Conservation (phyloP, 805 yeast species). For the Metschnikowia colocasiae region DNA sequence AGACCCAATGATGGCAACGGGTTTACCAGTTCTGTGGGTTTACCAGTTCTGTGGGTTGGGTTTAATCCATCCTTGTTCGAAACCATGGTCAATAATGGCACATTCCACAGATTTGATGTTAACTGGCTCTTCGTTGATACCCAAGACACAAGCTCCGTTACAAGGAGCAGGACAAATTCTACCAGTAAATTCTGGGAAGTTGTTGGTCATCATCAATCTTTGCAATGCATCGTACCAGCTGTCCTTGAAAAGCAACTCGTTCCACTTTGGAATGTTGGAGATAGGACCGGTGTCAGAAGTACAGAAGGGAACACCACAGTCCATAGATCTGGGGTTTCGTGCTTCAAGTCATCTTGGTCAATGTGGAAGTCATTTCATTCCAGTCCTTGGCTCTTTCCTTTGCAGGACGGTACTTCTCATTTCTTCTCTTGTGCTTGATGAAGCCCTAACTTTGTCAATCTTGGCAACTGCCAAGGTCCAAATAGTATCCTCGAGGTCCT, state of each 20-base stretch:
- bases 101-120: conserved; percentile 95
- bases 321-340: conserved; percentile 98
- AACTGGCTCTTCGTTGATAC: conserved; percentile 91
- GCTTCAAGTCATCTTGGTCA: conserved; percentile 82
- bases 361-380: conserved; percentile 81
- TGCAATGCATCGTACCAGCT: conserved; percentile 93
- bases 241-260: conserved; percentile 90
- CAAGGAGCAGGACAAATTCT: conserved; percentile 99
- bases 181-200: conserved; percentile 98
- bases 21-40: conserved; percentile 73
- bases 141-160: conserved; percentile 91
- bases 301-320: conserved; percentile 99
- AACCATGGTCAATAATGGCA: conserved; percentile 94
- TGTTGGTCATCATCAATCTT: conserved; percentile 89
- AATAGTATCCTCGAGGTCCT: conserved; percentile 88
- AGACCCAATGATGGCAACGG: conserved; percentile 86
- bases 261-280: conserved; percentile 97
- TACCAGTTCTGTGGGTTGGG: conserved; percentile 90
- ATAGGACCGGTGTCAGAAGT: conserved; percentile 98
- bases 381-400: conserved; percentile 80
- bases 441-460: conserved; percentile 83
- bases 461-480: conserved; percentile 60
- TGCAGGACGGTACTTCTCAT: conserved; percentile 80
- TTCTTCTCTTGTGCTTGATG: conserved; percentile 86
- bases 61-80: conserved; percentile 93